Base-by-base conservation (phyloP, 257 asterid species). In the Solanum chilense region DNA sequence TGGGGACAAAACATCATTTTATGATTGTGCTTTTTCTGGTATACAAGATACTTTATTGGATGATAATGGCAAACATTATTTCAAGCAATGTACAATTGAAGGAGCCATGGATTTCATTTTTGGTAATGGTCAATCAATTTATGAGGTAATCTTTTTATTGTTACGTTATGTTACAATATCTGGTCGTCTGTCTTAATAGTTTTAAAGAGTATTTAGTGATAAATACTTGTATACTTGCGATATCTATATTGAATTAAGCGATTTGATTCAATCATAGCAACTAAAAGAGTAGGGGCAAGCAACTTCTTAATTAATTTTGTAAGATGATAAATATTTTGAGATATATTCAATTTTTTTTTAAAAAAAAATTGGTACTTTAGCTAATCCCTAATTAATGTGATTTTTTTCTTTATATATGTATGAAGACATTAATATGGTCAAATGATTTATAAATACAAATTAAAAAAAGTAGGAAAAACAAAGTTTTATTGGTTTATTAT, bases 81-180 rank as follows among this genome's bases (percentile, higher is more conserved):
- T 91, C 87, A 89, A 90, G 80, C 47, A 14, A 31, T 93, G 96
- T 75, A 85, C 49, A 39, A 90, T 93, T 47, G 91, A 90, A 84
- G 96, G 96, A 74, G 91, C 94, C 12, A 71, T 88, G 42, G 96
- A 93, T 90, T 93, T 93, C 88, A 90, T 93, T 25, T 93, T 91
- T 86, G 96, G 96, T 13, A 18, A 71, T 21, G 96, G 90, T 35
- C 93, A 90, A 89, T 89, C 96, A 49, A 87, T 93, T 68, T 93
- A 91, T 69, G 93, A 93, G 94, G 96, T 93, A 66, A 13, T 20
- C 71, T 68, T 77, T 69, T 31, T 31, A 69, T 68, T 68, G 8
- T 16, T 71, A 33, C 4, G 45, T 16, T 71, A 71, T 9, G 9
- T 18, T 71, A 71, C 9, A 4, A 33, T 71, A n/a, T 35, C 15